Evolutionary conservation across 202 grass and related monocot species (phyloP).

Genomic region (Carex arenaria): DNA sequence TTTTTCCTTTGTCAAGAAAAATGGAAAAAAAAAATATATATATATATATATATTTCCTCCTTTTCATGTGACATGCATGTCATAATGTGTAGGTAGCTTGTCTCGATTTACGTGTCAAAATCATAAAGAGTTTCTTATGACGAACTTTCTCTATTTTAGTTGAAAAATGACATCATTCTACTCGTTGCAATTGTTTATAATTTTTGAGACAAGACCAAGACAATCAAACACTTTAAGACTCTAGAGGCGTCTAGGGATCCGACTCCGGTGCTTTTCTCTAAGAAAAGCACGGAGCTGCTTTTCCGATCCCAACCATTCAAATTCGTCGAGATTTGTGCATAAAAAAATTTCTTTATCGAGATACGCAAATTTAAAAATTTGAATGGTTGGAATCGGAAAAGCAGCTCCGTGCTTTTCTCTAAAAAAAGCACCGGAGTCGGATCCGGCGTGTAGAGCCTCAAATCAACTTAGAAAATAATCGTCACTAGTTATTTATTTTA

Average conservation of each 20-base stretch:
- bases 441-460: no score
- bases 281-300: no score
- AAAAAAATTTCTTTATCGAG: no score
- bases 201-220: neutral
- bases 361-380: no score
- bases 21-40: no score
- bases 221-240: constrained; percentile 2
- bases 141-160: neutral
- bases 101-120: constrained; percentile 10
- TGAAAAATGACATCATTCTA: constrained; percentile 4
- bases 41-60: neutral
- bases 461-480: neutral
- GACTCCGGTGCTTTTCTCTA: no score
- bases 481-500: neutral
- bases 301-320: no score
- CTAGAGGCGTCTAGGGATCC: no score
- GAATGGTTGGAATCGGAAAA: no score
- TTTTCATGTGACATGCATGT: neutral
- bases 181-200: neutral
- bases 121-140: constrained; percentile 1
- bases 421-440: no score
- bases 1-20: neutral
- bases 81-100: neutral
- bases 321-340: no score
- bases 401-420: no score